Evolutionary conservation across 2,329 filamentous ascomycete genomes (phyloP).

Genomic region (Grosmannia clavigera): DNA sequence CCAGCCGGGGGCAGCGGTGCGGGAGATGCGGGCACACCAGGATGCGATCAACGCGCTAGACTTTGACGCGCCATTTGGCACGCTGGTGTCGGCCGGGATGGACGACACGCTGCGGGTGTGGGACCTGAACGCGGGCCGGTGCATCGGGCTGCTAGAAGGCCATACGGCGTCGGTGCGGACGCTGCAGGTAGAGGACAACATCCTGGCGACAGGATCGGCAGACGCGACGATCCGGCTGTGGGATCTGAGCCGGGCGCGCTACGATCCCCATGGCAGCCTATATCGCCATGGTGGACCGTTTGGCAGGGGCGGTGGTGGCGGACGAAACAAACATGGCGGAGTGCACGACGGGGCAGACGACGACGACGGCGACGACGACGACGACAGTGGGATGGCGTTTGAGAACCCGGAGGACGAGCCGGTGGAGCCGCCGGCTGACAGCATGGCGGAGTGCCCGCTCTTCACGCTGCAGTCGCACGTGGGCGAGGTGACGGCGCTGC

Average conservation of each 20-base stretch:
- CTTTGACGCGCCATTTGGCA: conserved; percentile 95
- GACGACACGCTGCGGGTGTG: conserved; percentile 93
- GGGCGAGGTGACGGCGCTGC: conserved; percentile 84
- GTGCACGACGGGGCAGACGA: conserved; percentile 25
- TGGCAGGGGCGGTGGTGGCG: conserved; percentile 39
- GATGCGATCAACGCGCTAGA: conserved; percentile 84
- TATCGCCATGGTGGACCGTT: conserved; percentile 37
- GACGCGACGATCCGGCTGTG: conserved; percentile 90
- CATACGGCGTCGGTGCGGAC: conserved; percentile 89
- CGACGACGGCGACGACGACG: conserved; percentile 28
- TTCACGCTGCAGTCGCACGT: conserved; percentile 83
- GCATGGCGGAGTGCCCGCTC: conserved; percentile 81
- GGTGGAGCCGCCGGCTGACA: conserved; percentile 61
- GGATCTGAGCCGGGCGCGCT: conserved; percentile 84
- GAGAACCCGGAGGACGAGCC: conserved; percentile 56
- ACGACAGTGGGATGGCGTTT: conserved; percentile 59
- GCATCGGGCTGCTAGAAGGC: conserved; percentile 82
- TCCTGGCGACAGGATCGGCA: conserved; percentile 86
- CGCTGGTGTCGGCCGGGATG: conserved; percentile 79
- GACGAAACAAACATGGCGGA: conserved; percentile 32
- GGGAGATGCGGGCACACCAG: conserved; percentile 76
- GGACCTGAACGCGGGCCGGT: conserved; percentile 88
- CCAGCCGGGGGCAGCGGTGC: conserved; percentile 76
- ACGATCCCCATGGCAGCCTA: conserved; percentile 56
- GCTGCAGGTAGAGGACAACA: conserved; percentile 88